A percentile compares a stretch with the other conserved stretches of the same genome.
phyloP scores from a whole-genome alignment of 2,329 filamentous ascomycete genomes.

The Trichoderma koningiopsis region DNA sequence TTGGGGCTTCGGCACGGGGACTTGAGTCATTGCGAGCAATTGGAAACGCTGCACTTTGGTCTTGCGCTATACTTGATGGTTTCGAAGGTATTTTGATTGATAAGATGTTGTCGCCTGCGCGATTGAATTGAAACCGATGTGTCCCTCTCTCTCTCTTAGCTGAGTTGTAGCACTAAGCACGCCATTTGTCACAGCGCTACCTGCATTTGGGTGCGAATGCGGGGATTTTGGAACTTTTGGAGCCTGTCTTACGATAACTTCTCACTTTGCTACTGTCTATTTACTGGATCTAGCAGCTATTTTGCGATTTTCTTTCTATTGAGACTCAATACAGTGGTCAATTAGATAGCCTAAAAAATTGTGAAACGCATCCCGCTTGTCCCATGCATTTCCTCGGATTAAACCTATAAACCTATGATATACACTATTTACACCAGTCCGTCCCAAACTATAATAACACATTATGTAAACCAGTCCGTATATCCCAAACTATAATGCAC shows the following conservation, averaged over 20 bases:
- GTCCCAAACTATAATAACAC: too few species aligned
- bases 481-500: not conserved
- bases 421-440: not conserved
- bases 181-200: not conserved
- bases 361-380: not conserved
- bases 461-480: not conserved
- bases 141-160: not conserved
- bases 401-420: not conserved
- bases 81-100: not conserved
- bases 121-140: not conserved
- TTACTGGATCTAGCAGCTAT: not conserved
- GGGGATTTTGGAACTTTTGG: not conserved
- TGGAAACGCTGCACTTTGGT: not conserved
- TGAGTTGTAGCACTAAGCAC: not conserved
- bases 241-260: not conserved
- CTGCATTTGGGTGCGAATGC: not conserved
- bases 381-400: not conserved
- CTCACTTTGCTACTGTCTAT: not conserved
- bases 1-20: slow-evolving; percentile 31
- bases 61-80: not conserved
- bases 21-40: slow-evolving; percentile 11
- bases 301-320: not conserved
- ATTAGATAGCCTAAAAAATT: too few species aligned
- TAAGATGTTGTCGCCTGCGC: not conserved
- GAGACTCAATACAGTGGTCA: not conserved